Percentiles rank a stretch among this genome's conserved stretches.
Conservation (phyloP, 2,329 filamentous ascomycete genomes). For the Xylaria hypoxylon region DNA sequence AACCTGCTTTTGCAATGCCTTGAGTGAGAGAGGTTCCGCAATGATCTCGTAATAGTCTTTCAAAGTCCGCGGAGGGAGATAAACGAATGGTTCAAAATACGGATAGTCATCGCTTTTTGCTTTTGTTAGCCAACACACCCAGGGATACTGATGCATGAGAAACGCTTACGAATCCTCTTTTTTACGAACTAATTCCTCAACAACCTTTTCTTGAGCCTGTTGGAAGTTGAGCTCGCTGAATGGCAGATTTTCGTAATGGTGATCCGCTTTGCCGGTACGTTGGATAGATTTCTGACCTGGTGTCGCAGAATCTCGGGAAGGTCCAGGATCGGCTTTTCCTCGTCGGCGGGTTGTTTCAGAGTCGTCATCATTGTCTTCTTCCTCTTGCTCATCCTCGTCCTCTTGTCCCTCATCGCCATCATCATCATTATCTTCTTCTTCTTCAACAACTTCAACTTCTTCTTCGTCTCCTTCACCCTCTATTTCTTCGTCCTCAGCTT, state of each 20-base stretch:
- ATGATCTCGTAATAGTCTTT: constrained; percentile 91
- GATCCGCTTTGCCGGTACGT: constrained; percentile 59
- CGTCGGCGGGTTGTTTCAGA: constrained; percentile 37
- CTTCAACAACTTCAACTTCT: constrained; percentile 49
- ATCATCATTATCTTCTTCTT: constrained; percentile 49
- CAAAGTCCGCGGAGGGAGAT: constrained; percentile 78
- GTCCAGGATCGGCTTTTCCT: constrained; percentile 51
- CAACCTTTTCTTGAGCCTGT: constrained; percentile 85
- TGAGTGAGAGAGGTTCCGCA: constrained; percentile 81
- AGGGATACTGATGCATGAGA: not conserved
- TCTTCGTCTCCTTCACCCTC: constrained; percentile 47
- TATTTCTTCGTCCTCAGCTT: constrained; percentile 20
- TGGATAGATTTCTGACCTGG: constrained; percentile 46
- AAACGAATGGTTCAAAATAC: constrained; percentile 79
- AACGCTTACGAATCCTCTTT: constrained; percentile 71
- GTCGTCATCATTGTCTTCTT: constrained; percentile 43
- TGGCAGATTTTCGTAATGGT: constrained; percentile 66
- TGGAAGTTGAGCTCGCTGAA: constrained; percentile 83
- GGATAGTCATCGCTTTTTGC: constrained; percentile 73
- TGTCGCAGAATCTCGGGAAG: constrained; percentile 47
- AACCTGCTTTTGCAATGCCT: constrained; percentile 80
- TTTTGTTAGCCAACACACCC: constrained; percentile 19
- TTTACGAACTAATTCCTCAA: constrained; percentile 78
- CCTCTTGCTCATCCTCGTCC: constrained; percentile 45
- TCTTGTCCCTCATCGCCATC: constrained; percentile 43